Percentiles rank a stretch among this genome's conserved stretches.
Conservation (phyloP, 768 basidiomycete genomes). For the Tylopilus felleus region DNA sequence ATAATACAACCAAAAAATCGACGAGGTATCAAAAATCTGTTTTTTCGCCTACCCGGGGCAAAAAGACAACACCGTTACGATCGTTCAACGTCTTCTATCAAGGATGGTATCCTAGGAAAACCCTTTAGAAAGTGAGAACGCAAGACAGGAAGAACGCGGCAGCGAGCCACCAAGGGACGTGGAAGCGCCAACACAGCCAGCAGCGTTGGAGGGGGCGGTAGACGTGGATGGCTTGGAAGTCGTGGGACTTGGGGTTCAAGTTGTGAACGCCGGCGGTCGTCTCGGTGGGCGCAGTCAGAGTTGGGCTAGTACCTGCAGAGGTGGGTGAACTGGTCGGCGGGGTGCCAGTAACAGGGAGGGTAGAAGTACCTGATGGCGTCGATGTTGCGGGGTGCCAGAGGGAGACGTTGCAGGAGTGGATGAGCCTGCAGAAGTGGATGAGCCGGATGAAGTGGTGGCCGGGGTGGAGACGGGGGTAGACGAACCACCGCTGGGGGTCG, state of each 20-base stretch:
- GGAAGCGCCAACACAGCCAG: slow-evolving; percentile 20
- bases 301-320: slow-evolving; percentile 5
- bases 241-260: slow-evolving; percentile 22
- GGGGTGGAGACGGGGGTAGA: no score
- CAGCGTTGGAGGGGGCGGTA: slow-evolving; percentile 18
- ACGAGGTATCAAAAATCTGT: no score
- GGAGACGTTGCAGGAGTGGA: slow-evolving; percentile 5
- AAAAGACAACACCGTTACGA: no score
- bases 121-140: slow-evolving; percentile 15
- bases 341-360: not conserved
- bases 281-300: slow-evolving; percentile 26
- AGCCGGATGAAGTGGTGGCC: slow-evolving; percentile 1
- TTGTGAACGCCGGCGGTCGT: slow-evolving; percentile 31
- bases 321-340: not conserved
- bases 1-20: no score
- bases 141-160: slow-evolving; percentile 23
- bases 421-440: slow-evolving; percentile 16
- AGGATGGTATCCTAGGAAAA: slow-evolving; percentile 3
- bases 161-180: slow-evolving; percentile 19
- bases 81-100: no score
- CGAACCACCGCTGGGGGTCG: slow-evolving; percentile 27
- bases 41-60: no score
- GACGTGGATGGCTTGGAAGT: slow-evolving; percentile 21
- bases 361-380: slow-evolving; percentile 17
- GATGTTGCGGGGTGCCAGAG: no score